A percentile compares a stretch with the other conserved stretches of the same genome.
Conservation (phyloP, 2,329 filamentous ascomycete species). For the Claviceps cyperi region DNA sequence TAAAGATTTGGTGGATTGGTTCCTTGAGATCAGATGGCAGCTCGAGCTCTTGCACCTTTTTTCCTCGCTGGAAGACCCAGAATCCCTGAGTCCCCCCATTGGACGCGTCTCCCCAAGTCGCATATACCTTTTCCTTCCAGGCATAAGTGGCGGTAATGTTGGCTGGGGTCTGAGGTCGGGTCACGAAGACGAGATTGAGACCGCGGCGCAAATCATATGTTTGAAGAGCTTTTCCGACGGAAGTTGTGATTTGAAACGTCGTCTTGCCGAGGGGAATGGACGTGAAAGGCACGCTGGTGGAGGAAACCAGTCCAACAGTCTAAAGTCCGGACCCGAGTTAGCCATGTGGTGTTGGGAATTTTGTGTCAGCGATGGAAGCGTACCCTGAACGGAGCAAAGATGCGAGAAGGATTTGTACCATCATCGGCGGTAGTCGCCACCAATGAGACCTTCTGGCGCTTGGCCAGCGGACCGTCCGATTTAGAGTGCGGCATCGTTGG, state of each 20-base stretch:
- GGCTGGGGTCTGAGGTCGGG: conserved; percentile 73
- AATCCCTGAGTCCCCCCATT: conserved; percentile 47
- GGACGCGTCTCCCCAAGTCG: conserved; percentile 65
- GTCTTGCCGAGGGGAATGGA: conserved; percentile 80
- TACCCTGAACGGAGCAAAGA: conserved; percentile 91
- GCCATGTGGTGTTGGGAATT: neutral
- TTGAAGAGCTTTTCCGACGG: conserved; percentile 76
- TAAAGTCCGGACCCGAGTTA: conserved; percentile 21
- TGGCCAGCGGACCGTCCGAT: conserved; percentile 48
- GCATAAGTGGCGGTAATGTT: conserved; percentile 75
- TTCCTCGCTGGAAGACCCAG: conserved; percentile 87
- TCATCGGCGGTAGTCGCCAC: conserved; percentile 21
- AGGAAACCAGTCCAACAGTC: conserved; percentile 88
- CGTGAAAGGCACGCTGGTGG: conserved; percentile 80
- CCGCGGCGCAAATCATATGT: conserved; percentile 90
- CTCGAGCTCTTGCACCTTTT: conserved; percentile 63
- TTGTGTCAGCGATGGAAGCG: conserved; percentile 16
- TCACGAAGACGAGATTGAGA: conserved; percentile 86
- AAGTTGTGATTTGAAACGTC: conserved; percentile 95
- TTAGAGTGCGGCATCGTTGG: conserved; percentile 41
- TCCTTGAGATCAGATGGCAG: conserved; percentile 50
- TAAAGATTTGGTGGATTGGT: conserved; percentile 60
- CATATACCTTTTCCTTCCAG: conserved; percentile 76
- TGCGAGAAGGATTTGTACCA: conserved; percentile 47
- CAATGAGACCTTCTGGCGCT: conserved; percentile 57